A percentile compares a stretch with the other conserved stretches of the same genome.
Evolutionary conservation across 352 stramenopile species (phyloP).

Genomic region (Phytophthora parvispora): DNA sequence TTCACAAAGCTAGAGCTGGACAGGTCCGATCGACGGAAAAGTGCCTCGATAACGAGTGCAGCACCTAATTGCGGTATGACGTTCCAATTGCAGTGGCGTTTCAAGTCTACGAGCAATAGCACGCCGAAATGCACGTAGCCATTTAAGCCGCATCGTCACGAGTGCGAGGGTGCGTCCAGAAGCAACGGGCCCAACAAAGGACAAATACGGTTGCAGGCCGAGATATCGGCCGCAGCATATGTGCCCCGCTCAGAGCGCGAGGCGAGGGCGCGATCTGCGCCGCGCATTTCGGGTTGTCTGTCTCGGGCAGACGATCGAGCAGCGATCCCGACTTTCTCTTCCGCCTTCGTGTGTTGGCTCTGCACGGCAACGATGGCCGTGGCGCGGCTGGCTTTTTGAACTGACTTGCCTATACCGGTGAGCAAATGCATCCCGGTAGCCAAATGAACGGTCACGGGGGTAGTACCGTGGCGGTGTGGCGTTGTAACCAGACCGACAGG

Average conservation of each 20-base stretch:
- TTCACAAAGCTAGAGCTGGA: too few relatives aligned
- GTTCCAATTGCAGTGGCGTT: too few relatives aligned
- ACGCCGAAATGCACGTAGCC: too few relatives aligned
- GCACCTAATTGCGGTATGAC: too few relatives aligned
- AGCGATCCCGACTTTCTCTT: neutral
- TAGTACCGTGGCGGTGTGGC: conserved; percentile 11
- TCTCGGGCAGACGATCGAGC: neutral
- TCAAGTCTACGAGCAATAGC: too few relatives aligned
- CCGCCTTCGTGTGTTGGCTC: neutral
- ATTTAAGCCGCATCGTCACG: too few relatives aligned
- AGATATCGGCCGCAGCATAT: too few relatives aligned
- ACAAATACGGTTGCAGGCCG: too few relatives aligned
- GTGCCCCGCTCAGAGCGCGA: conserved; percentile 30
- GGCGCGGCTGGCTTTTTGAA: conserved; percentile 19
- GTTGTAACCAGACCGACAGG: conserved; percentile 17
- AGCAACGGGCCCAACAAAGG: too few relatives aligned
- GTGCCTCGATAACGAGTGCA: too few relatives aligned
- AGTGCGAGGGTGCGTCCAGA: too few relatives aligned
- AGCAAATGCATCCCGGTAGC: conserved; percentile 15
- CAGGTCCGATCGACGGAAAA: too few relatives aligned
- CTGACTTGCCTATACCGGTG: conserved; percentile 30
- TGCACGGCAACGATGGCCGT: neutral
- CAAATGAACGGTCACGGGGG: conserved; percentile 13
- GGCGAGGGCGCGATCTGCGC: neutral
- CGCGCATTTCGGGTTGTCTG: conserved; percentile 3